Percentiles rank a stretch among this genome's conserved stretches.
phyloP scores from a whole-genome alignment of 306 rosid species.

The Castanea mollissima region DNA sequence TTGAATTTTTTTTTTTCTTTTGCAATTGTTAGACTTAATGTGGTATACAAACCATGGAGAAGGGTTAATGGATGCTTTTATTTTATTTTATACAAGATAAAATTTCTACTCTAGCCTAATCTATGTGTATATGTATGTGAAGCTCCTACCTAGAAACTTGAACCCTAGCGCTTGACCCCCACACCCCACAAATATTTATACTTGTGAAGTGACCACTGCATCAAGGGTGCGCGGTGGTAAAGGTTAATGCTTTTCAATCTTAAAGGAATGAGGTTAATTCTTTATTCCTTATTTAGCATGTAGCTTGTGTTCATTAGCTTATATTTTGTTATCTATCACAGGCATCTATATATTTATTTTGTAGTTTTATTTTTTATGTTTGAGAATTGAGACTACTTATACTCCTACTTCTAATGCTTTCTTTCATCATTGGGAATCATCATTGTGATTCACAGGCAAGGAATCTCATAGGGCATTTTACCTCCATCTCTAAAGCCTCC shows the following conservation, averaged over 20 bases:
- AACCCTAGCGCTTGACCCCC: too few relatives aligned
- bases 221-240: too few relatives aligned
- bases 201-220: too few relatives aligned
- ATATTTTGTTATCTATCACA: background rate
- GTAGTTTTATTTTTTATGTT: background rate
- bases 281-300: background rate
- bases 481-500: slow-evolving; percentile 79
- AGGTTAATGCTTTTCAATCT: background rate
- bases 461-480: slow-evolving; percentile 56
- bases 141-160: too few relatives aligned
- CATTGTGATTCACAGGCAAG: slow-evolving; percentile 43
- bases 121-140: too few relatives aligned
- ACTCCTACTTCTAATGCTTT: background rate
- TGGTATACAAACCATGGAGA: background rate
- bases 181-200: too few relatives aligned
- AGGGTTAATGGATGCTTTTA: background rate
- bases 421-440: background rate
- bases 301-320: background rate
- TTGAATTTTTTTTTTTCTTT: background rate
- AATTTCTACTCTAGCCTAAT: too few relatives aligned
- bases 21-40: background rate
- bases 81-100: too few relatives aligned
- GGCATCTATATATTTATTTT: background rate
- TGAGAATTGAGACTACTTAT: background rate
- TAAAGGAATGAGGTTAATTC: background rate